Base-by-base conservation (phyloP, 1,284 basidiomycete genomes). In the Malassezia brasiliensis region DNA sequence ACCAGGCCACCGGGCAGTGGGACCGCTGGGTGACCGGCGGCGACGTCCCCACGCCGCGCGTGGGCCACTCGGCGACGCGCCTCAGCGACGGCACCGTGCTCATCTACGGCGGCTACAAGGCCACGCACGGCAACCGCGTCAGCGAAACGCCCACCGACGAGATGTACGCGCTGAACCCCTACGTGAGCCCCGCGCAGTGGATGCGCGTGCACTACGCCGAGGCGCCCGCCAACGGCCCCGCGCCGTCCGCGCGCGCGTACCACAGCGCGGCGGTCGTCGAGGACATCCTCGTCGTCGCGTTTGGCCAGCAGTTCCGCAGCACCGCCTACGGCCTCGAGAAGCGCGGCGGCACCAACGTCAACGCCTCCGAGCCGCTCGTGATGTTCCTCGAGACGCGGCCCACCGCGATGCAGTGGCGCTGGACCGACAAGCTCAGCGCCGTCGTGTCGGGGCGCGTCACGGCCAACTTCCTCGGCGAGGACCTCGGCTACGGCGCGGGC, bases 21-120 rank as follows among this genome's bases (percentile, higher is more conserved):
- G 52, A 52, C 2, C 51, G 46, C n/a, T 57, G 67, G 65, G 41
- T 54, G 9, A 59, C 63, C 0, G 50, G 55, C 3, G 69, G 68
- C 14, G 52, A 62, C 20, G 51, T 62, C 5, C 76, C 76, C 0
- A 14, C 61, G 2, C 59, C 69, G 15, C 63, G 74, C 7, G 68
- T 75, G 51, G 76, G 75, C 10, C 75, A 76, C 52, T 60, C 64
- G 25, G 60, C 71, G 2, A 52, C 66, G 36, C 48, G 53, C 25
- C 66, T 68, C 7, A 10, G 55, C 2, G 68, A 74, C 10, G 66
- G 68, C 25, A 61, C 61, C 12, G 55, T 76, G 40, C 53, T 76
- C 35, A 31, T 77, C 12, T 67, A 74, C 56, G 76, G 76, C 36
- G 76, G 76, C 0, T 69, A 68, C 50, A 25, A 36, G 2, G 52